These are phyloP conservation scores for Bruguiera sexangula DNA, from an alignment of 345 rosid genomes.

Conservation along the genomic window DNA sequence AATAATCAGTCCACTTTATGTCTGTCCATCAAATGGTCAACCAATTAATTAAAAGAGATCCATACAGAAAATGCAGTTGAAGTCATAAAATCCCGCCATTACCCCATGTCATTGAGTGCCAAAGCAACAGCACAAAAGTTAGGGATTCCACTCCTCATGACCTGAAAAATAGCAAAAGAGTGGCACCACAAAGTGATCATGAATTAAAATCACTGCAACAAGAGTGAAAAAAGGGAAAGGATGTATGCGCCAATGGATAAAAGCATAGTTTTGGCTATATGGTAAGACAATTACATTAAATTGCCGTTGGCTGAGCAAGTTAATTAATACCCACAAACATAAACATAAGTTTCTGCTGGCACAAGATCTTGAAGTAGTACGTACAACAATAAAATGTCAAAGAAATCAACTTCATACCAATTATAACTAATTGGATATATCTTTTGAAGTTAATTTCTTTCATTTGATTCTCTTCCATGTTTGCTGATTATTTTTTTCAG, in stretches of 20 bases:
- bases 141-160: conserved; percentile 83
- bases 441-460: not conserved
- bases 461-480: not conserved
- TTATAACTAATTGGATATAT: not conserved
- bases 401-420: not conserved
- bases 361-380: not conserved
- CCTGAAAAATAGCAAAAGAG: conserved; percentile 40
- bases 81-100: conserved; percentile 19
- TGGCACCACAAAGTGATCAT: not conserved
- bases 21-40: not conserved
- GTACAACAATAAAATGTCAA: not conserved
- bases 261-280: not conserved
- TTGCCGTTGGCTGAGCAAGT: too few relatives aligned
- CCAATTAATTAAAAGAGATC: not conserved
- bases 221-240: not conserved
- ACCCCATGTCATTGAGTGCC: conserved; percentile 85
- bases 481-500: not conserved
- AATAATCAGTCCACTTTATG: not conserved
- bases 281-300: not conserved
- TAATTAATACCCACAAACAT: not conserved
- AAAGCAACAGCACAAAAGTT: conserved; percentile 94
- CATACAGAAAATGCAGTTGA: not conserved
- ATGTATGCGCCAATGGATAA: not conserved
- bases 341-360: not conserved
- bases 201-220: not conserved